Evolutionary conservation across 116 monocot species (phyloP), one percentile per base, ranked within the genome.

Genomic region (Iris pallida): DNA sequence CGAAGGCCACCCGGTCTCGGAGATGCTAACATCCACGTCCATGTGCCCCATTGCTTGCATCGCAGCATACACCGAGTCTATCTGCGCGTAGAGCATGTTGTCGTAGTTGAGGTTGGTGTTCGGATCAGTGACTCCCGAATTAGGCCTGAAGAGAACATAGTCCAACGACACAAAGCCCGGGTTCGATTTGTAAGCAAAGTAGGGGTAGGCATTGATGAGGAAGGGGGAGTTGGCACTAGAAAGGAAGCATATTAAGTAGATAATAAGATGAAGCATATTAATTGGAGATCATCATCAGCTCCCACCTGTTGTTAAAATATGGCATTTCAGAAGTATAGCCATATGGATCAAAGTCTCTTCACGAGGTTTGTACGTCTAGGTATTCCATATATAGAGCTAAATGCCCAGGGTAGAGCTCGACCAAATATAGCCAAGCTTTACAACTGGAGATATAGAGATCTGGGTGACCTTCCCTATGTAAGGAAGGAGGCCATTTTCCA

Each of bases 271-370:
- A n/a, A n/a, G 98, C 72, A 98, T 98, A 67, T 40, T 98, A 30
- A 93, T 98, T 64, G 98, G 98, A 59, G 98, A 98, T 75, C 98
- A 98, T 69, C 96, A 97, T 83, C 98, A 98, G 82, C 68, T 98
- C 59, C 98, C 98, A 44, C 98, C 98, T n/a, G 98, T 98, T 76
- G 98, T 98, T 7, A 98, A 98, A 98, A 98, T 66, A 98, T 98
- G 98, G 98, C 98, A 55, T 98, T 98, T 63, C 98, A 98, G 56
- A 98, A 98, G 65, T 98, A 98, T 55, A 98, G 98, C 64, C 98
- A 98, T 69, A 98, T 98, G 98, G 98, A n/a, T n/a, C n/a, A n/a
- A n/a, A n/a, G n/a, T n/a, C n/a, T n/a, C n/a, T n/a, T n/a, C n/a
- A n/a, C n/a, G n/a, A n/a, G n/a, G n/a, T n/a, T n/a, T n/a, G n/a